Conservation (phyloP, 495 filamentous ascomycete species). For the Annulohypoxylon maeteangense region DNA sequence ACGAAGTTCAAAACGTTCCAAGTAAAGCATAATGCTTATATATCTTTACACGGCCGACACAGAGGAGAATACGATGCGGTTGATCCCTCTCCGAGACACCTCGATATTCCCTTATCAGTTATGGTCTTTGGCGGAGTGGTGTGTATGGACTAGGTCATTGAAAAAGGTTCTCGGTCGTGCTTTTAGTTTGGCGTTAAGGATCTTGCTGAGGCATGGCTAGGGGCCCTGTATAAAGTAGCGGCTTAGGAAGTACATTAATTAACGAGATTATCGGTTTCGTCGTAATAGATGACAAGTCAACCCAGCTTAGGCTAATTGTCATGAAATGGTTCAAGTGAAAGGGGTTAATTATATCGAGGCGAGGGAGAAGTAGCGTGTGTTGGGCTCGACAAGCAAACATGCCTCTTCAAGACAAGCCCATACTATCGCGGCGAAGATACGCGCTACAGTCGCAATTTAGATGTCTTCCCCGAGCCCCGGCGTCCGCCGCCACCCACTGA, state of each 20-base stretch:
- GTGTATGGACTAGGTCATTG: neutral
- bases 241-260: conserved; percentile 14
- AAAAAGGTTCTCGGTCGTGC: neutral
- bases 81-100: neutral
- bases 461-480: neutral
- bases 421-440: neutral
- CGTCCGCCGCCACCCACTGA: neutral
- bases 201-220: neutral
- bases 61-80: neutral
- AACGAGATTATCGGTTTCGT: neutral
- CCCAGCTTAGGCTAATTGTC: neutral
- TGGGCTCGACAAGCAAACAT: neutral
- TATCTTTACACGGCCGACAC: neutral
- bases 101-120: neutral
- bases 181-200: conserved; percentile 3
- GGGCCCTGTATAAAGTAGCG: neutral
- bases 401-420: neutral
- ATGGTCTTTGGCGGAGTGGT: neutral
- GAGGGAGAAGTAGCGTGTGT: neutral
- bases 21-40: neutral
- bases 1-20: neutral
- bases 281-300: neutral
- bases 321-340: neutral
- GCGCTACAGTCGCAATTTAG: neutral
- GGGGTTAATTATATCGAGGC: neutral